Conservation (phyloP, 139 green algal species). For the Chara braunii region DNA sequence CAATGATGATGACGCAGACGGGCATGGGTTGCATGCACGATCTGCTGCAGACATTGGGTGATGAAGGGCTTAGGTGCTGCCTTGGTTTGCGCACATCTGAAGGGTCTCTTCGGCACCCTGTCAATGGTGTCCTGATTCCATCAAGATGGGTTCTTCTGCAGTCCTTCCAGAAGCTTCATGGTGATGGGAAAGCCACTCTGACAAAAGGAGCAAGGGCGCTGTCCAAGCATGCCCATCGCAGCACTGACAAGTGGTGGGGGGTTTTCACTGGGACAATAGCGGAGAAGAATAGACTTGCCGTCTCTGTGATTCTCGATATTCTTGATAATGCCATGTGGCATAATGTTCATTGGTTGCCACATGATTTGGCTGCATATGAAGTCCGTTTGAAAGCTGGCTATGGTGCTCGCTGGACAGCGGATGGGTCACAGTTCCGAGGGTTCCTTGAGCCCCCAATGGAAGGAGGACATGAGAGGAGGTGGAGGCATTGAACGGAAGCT, state of each 20-base stretch:
- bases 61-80: no score
- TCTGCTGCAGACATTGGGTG: no score
- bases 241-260: conserved; percentile 4
- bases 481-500: conserved; percentile 8
- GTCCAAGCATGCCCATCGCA: conserved; percentile 4
- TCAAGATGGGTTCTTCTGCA: no score
- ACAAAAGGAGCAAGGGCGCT: background rate
- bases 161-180: no score
- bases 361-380: conserved; percentile 10
- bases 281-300: background rate
- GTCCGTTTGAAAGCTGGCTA: conserved; percentile 1
- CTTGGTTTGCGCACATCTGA: no score
- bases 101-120: no score
- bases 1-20: no score
- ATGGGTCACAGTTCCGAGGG: conserved; percentile 6
- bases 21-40: no score
- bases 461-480: background rate
- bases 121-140: no score
- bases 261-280: background rate
- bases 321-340: conserved; percentile 3
- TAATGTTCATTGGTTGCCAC: conserved; percentile 5
- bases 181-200: no score
- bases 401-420: conserved; percentile 1
- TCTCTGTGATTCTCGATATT: background rate
- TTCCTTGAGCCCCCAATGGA: conserved; percentile 7